These are phyloP conservation scores for Macrophomina pseudophaseolina DNA, from an alignment of 2,329 filamentous ascomycete genomes.

Conservation along the genomic window DNA sequence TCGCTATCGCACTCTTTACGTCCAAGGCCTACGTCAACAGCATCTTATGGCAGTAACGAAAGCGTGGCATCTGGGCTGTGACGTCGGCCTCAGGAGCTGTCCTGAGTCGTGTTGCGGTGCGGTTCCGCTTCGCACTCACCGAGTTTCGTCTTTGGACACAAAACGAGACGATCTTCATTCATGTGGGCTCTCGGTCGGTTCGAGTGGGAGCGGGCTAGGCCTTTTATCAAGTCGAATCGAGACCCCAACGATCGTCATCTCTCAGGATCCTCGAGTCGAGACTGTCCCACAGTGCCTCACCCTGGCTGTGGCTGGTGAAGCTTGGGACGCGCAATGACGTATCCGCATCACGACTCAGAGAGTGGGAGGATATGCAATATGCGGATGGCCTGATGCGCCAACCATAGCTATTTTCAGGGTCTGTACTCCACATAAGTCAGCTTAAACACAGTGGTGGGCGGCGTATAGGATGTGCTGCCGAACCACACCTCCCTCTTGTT, in stretches of 20 bases:
- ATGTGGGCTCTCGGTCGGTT: not conserved
- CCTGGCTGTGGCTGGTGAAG: slow-evolving; percentile 12
- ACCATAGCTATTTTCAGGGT: slow-evolving; percentile 13
- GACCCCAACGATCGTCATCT: slow-evolving; percentile 1
- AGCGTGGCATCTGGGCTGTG: not conserved
- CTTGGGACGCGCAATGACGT: slow-evolving; percentile 6
- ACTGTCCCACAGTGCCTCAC: not conserved
- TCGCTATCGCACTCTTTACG: not conserved
- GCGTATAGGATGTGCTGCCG: slow-evolving; percentile 11
- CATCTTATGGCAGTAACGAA: not conserved
- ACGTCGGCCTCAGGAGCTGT: not conserved
- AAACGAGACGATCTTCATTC: slow-evolving; percentile 4
- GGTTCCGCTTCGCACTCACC: not conserved
- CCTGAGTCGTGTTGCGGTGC: slow-evolving; percentile 6
- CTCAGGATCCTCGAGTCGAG: slow-evolving; percentile 14
- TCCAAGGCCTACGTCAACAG: not conserved
- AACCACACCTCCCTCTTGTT: not conserved
- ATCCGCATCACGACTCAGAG: slow-evolving; percentile 18
- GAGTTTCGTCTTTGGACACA: not conserved
- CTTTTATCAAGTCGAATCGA: slow-evolving; percentile 18
- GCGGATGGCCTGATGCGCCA: not conserved
- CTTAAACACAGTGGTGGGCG: not conserved
- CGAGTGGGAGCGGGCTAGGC: not conserved
- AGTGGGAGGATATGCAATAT: slow-evolving; percentile 13
- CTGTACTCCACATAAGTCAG: slow-evolving; percentile 15